phyloP scores from a whole-genome alignment of 345 rosid genomes.

The Eucalyptus caleyi region DNA sequence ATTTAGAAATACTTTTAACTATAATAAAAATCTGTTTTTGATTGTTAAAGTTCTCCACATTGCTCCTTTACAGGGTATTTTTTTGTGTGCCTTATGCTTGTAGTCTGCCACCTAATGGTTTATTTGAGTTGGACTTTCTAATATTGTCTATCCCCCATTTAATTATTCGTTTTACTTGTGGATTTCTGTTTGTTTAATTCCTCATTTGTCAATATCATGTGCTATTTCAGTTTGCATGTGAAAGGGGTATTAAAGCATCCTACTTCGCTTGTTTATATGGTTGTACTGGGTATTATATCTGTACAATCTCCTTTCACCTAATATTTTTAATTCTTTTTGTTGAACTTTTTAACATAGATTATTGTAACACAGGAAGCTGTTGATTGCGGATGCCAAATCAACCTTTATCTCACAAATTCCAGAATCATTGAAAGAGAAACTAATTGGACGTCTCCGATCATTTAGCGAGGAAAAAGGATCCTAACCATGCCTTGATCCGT shows the following conservation, averaged over 20 bases:
- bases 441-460: conserved; percentile 35
- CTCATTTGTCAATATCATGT: background rate
- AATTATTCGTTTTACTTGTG: background rate
- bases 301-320: background rate
- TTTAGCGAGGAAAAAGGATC: conserved; percentile 25
- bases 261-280: background rate
- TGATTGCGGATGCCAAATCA: conserved; percentile 58
- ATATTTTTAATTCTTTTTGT: background rate
- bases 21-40: background rate
- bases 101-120: background rate
- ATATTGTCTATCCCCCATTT: background rate
- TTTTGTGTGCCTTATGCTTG: background rate
- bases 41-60: background rate
- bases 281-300: background rate
- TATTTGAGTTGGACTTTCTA: background rate
- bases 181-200: background rate
- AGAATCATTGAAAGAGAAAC: conserved; percentile 53
- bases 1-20: background rate
- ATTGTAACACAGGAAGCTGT: conserved; percentile 36
- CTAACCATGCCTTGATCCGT: background rate
- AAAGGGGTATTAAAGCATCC: background rate
- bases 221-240: background rate
- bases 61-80: background rate
- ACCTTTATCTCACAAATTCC: conserved; percentile 52
- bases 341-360: background rate